Percentiles rank a stretch among this genome's conserved stretches.
phyloP scores from a whole-genome alignment of 306 rosid species.

The Corylus americana region DNA sequence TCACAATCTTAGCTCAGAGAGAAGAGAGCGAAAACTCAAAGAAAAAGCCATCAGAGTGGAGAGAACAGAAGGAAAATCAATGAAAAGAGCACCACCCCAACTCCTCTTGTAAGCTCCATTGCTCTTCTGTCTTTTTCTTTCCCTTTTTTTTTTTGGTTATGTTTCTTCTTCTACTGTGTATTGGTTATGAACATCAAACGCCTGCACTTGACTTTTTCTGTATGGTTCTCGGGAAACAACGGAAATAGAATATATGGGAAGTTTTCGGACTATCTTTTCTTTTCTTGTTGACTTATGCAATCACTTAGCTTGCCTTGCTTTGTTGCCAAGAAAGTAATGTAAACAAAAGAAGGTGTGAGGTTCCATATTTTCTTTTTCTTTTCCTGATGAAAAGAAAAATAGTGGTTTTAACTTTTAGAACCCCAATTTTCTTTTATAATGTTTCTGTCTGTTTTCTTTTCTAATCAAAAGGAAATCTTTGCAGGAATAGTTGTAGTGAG shows the following conservation, averaged over 20 bases:
- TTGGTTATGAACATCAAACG: not conserved
- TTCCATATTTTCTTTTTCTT: not conserved
- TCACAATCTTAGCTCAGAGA: not conserved
- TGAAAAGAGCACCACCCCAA: conserved; percentile 19
- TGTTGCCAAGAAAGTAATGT: conserved; percentile 13
- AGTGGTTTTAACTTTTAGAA: not conserved
- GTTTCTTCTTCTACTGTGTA: not conserved
- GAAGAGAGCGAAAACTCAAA: conserved; percentile 11
- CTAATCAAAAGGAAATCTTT: not conserved
- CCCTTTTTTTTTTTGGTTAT: not conserved
- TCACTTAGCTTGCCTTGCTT: not conserved
- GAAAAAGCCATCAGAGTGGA: conserved; percentile 12
- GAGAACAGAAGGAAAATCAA: not conserved
- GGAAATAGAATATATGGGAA: not conserved
- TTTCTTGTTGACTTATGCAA: not conserved
- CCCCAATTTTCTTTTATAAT: not conserved
- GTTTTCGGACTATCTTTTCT: not conserved
- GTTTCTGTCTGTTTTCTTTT: conserved; percentile 7
- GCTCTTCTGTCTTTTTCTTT: not conserved
- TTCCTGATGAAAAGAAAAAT: conserved; percentile 18
- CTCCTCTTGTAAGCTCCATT: conserved; percentile 19
- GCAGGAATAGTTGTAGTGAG: conserved; percentile 26
- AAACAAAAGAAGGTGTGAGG: conserved; percentile 12
- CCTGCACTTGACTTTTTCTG: not conserved
- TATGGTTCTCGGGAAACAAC: not conserved